A percentile compares a stretch with the other conserved stretches of the same genome.
Conservation (phyloP, 2,329 filamentous ascomycete genomes). For the Fusarium piperis region DNA sequence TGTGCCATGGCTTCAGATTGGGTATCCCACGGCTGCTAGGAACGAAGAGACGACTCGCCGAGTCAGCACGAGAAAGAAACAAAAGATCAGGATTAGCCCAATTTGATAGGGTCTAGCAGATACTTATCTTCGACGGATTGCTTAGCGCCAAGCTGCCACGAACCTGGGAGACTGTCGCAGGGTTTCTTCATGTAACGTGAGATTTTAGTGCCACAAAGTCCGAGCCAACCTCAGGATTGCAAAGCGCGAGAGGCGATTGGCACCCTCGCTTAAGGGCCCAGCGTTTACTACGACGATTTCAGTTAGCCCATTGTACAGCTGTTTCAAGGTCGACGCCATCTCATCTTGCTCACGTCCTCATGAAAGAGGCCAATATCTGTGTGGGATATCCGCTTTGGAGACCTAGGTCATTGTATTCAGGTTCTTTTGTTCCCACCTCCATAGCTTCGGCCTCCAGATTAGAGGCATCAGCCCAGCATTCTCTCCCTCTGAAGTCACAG, state of each 20-base stretch:
- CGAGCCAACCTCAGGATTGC: neutral
- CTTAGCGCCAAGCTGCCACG: neutral
- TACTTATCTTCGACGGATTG: neutral
- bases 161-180: neutral
- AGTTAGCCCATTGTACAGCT: neutral
- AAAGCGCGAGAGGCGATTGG: neutral
- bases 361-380: neutral
- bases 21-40: neutral
- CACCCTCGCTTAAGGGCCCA: neutral
- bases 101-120: neutral
- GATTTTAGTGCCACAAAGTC: neutral
- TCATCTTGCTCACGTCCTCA: neutral
- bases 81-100: neutral
- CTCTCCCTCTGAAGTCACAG: neutral
- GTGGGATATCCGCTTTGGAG: neutral
- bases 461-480: neutral
- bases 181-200: neutral
- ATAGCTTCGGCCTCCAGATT: neutral
- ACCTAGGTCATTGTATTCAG: neutral
- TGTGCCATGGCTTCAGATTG: neutral
- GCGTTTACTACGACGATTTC: neutral
- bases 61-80: neutral
- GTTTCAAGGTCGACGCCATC: neutral
- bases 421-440: neutral
- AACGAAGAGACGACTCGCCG: neutral